These are phyloP conservation scores for Smittium mucronatum DNA, from an alignment of 371 early-diverging fungal species.

Conservation along the genomic window DNA sequence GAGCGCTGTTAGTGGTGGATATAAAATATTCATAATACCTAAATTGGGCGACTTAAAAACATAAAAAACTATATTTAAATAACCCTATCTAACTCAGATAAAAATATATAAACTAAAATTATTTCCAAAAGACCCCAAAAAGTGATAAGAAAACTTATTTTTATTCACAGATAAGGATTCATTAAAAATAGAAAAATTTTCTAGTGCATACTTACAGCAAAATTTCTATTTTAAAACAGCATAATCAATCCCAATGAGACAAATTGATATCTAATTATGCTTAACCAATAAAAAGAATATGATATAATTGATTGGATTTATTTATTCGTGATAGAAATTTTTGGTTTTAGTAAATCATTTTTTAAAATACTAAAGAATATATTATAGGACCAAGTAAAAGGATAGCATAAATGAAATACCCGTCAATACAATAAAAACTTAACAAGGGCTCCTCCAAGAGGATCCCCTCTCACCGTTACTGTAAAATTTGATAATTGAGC, in stretches of 20 bases:
- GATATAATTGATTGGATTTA: slow-evolving; percentile 6
- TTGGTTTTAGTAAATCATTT: not conserved
- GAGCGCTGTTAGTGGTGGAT: not conserved
- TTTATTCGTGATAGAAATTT: not conserved
- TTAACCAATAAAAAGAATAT: slow-evolving; percentile 9
- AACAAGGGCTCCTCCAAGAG: slow-evolving; percentile 13
- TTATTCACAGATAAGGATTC: not conserved
- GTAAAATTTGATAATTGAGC: slow-evolving; percentile 14
- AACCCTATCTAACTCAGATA: no score
- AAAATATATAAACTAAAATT: not conserved
- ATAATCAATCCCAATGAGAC: not conserved
- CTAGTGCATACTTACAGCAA: not conserved
- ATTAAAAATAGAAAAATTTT: slow-evolving; percentile 6
- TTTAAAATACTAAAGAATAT: not conserved
- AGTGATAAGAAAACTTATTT: not conserved
- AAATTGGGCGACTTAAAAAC: not conserved
- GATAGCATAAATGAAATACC: not conserved
- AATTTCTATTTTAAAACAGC: not conserved
- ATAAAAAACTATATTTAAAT: not conserved
- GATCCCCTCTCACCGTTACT: slow-evolving; percentile 17
- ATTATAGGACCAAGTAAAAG: not conserved
- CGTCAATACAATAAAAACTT: slow-evolving; percentile 1
- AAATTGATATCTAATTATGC: not conserved
- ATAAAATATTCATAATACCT: not conserved
- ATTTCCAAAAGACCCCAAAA: slow-evolving; percentile 9